A percentile compares a stretch with the other conserved stretches of the same genome.
phyloP scores from a whole-genome alignment of 2,329 filamentous ascomycete genomes.

The Aplosporella prunicola region DNA sequence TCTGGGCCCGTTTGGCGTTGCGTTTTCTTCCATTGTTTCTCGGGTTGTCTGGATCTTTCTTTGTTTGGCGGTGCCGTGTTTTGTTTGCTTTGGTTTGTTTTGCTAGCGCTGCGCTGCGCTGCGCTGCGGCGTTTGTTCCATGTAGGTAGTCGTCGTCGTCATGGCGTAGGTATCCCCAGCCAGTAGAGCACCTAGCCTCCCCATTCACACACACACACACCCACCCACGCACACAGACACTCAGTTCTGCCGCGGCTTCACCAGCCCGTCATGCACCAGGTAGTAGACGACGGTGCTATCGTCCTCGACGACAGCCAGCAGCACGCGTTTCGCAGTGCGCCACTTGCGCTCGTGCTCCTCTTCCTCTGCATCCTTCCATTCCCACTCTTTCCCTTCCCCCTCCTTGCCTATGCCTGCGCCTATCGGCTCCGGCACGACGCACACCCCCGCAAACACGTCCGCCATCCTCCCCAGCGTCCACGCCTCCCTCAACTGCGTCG shows the following conservation, averaged over 20 bases:
- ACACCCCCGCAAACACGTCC: constrained; percentile 54
- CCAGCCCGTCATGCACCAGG: constrained; percentile 74
- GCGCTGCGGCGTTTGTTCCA: too few species aligned
- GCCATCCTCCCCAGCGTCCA: constrained; percentile 60
- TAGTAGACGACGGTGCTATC: constrained; percentile 83
- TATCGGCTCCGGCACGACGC: constrained; percentile 31
- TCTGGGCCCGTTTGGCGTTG: too few species aligned
- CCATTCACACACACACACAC: too few species aligned
- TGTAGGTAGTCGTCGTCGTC: too few species aligned
- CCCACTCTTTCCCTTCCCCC: constrained; percentile 10
- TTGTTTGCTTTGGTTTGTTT: too few species aligned
- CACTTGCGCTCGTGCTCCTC: constrained; percentile 35
- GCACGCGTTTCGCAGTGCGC: constrained; percentile 51
- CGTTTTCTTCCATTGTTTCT: too few species aligned
- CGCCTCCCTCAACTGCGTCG: constrained; percentile 62
- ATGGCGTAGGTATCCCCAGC: too few species aligned
- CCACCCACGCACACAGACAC: too few species aligned
- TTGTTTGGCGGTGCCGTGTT: too few species aligned
- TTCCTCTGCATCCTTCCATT: constrained; percentile 24
- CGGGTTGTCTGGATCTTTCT: too few species aligned
- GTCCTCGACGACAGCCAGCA: constrained; percentile 67
- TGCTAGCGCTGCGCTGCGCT: too few species aligned
- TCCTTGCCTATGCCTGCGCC: constrained; percentile 13
- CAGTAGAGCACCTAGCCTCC: too few species aligned
- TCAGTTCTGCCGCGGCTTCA: constrained; percentile 75